Percentiles rank a stretch among this genome's conserved stretches.
Evolutionary conservation across 305 asterid species (phyloP).

Genomic region (Solanum hybrid): DNA sequence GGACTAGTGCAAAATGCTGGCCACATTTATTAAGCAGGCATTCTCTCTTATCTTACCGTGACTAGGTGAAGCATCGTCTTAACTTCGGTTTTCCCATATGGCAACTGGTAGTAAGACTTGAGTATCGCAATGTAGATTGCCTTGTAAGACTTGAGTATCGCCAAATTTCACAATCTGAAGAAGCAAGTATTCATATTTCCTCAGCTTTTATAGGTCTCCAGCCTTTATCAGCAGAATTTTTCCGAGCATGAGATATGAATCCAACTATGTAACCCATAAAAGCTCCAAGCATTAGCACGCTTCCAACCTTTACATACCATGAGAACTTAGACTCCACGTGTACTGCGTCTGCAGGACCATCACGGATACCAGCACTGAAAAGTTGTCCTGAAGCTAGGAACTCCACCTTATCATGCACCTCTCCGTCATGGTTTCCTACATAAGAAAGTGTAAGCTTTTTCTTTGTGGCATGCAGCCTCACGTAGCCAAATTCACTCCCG

Average conservation of each 20-base stretch:
- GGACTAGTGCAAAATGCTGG: neutral
- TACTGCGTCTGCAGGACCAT: neutral
- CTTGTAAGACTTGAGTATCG: neutral
- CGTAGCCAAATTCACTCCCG: slow-evolving; percentile 70
- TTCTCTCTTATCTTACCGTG: neutral
- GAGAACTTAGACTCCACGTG: slow-evolving; percentile 18
- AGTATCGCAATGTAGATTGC: neutral
- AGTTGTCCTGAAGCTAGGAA: slow-evolving; percentile 61
- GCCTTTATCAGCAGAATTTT: slow-evolving; percentile 15
- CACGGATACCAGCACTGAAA: slow-evolving; percentile 20
- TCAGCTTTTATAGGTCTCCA: slow-evolving; percentile 57
- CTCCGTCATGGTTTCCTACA: slow-evolving; percentile 84
- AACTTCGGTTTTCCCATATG: neutral
- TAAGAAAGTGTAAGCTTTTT: slow-evolving; percentile 52
- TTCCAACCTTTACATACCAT: slow-evolving; percentile 41
- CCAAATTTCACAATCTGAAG: neutral
- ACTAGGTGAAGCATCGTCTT: neutral
- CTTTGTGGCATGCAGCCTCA: slow-evolving; percentile 46
- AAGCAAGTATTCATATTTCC: slow-evolving; percentile 14
- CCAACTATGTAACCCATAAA: slow-evolving; percentile 52
- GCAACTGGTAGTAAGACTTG: neutral
- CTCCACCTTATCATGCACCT: slow-evolving; percentile 70
- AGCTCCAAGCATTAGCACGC: slow-evolving; percentile 49
- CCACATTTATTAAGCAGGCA: neutral
- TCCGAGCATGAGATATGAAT: slow-evolving; percentile 29